Evolutionary conservation across 2,329 filamentous ascomycete genomes (phyloP).

Genomic region (Graphilbum sp.): DNA sequence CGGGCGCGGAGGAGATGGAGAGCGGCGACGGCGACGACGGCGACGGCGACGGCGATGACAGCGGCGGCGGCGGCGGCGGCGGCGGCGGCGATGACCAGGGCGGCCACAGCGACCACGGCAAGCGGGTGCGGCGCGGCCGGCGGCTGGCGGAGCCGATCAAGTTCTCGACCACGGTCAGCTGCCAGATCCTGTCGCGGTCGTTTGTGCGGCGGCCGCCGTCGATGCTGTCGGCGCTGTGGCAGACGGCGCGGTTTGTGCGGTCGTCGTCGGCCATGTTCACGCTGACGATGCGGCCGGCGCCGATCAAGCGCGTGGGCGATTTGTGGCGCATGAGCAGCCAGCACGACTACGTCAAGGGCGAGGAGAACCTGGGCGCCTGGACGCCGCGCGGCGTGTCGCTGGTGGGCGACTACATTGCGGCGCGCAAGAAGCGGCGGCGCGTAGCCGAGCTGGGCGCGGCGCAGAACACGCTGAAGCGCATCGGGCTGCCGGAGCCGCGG

Average conservation of each 20-base stretch:
- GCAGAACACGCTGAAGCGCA: constrained; percentile 46
- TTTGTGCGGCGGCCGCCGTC: constrained; percentile 75
- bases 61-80: too few relatives aligned
- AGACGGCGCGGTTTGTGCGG: constrained; percentile 68
- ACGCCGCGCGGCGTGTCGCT: constrained; percentile 77
- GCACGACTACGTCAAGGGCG: constrained; percentile 90
- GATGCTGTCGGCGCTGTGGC: constrained; percentile 77
- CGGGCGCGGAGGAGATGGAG: background rate
- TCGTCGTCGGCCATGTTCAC: constrained; percentile 79
- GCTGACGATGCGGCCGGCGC: constrained; percentile 68
- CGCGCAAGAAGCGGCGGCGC: constrained; percentile 57
- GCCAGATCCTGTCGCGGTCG: constrained; percentile 70
- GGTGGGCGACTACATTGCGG: constrained; percentile 69
- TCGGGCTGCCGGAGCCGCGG: constrained; percentile 28
- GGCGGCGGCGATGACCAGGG: background rate
- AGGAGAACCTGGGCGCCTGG: constrained; percentile 76
- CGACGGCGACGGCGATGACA: background rate
- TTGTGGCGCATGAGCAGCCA: constrained; percentile 93
- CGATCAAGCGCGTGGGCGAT: constrained; percentile 81
- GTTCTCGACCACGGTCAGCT: constrained; percentile 64
- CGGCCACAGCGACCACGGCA: background rate
- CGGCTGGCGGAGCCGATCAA: constrained; percentile 78
- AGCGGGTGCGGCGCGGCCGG: too few relatives aligned
- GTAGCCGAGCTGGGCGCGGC: constrained; percentile 67
- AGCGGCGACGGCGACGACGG: background rate